Base-by-base conservation (phyloP, 768 basidiomycete species). In the Baorangia bicolor region DNA sequence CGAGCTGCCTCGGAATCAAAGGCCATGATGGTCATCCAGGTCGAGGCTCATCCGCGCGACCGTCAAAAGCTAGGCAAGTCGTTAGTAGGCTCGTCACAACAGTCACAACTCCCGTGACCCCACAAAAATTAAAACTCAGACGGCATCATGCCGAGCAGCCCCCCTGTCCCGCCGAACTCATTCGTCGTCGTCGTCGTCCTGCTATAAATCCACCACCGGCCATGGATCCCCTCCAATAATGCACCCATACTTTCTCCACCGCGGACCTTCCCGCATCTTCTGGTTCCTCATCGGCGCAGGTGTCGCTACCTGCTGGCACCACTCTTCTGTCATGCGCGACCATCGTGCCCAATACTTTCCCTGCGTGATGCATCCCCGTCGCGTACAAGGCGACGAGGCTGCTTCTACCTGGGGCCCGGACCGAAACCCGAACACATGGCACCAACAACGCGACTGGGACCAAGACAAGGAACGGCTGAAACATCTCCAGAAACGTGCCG, bases 261-360 rank as follows among this genome's bases (percentile, higher is more conserved):
- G 74, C 51, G 65, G 78, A 7, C 81, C 82, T n/a, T 81, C 81
- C 41, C 85, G 88, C 58, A 39, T 87, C 51, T 30, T 89, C 66
- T 90, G 88, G 88, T 87, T 90, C 75, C 10, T 78, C 61, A 20
- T 88, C 59, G 88, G 88, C 56, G 86, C 82, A 7, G 73, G 71
- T 3, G 62, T 58, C 27, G 73, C 74, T 0, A 65, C 68, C 23
- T 73, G 69, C 58, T 80, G 71, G 69, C 51, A 69, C 71, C 48
- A 77, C 76, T 38, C 72, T 71, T n/a, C 68, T 69, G 41, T 76
- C 68, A 77, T 75, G 66, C 75, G 75, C 59, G 77, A 77, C 37
- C 75, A 77, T 44, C 64, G 66, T 37, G 69, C 65, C 16, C 73
- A 74, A 23, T 62, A 64, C 58, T 65, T 65, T 23, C 68, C 64